A percentile compares a stretch with the other conserved stretches of the same genome.
Conservation (phyloP, 139 green algal genomes). For the Picochlorum sp. region DNA sequence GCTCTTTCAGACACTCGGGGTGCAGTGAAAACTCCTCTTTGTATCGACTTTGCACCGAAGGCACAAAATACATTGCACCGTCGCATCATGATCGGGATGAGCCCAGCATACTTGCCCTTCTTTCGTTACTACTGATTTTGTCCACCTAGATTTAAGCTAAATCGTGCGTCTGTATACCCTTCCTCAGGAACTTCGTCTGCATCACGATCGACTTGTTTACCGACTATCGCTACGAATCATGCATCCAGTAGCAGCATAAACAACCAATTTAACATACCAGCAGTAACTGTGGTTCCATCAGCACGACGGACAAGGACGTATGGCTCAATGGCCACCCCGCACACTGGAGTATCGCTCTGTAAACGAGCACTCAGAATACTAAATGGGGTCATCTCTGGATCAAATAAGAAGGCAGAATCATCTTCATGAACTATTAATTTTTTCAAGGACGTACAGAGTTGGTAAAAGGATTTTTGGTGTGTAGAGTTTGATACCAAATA, state of each 20-base stretch:
- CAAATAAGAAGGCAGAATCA: too few species aligned
- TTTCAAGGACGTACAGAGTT: background rate
- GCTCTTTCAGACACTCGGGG: slow-evolving; percentile 74
- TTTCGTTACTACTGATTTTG: slow-evolving; percentile 64
- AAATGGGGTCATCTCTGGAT: slow-evolving; percentile 10
- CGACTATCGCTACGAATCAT: background rate
- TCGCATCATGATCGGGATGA: slow-evolving; percentile 76
- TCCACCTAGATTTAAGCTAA: slow-evolving; percentile 82
- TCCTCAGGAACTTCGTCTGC: slow-evolving; percentile 77
- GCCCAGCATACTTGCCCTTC: slow-evolving; percentile 46
- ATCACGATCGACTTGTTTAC: background rate
- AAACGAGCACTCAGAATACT: slow-evolving; percentile 37
- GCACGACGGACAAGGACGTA: slow-evolving; percentile 74
- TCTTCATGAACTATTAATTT: background rate
- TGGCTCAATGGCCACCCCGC: slow-evolving; percentile 69
- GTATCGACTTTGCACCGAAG: slow-evolving; percentile 60
- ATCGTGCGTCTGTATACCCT: slow-evolving; percentile 47
- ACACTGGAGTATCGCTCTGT: slow-evolving; percentile 64
- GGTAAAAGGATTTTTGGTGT: background rate
- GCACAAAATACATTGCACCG: slow-evolving; percentile 86
- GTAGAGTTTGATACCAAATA: background rate
- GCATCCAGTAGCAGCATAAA: background rate
- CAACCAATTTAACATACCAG: slow-evolving; percentile 11
- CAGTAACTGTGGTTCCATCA: slow-evolving; percentile 46
- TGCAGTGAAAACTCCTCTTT: slow-evolving; percentile 85